Conservation (phyloP, 2,329 filamentous ascomycete genomes). For the Penicillium polonicum region DNA sequence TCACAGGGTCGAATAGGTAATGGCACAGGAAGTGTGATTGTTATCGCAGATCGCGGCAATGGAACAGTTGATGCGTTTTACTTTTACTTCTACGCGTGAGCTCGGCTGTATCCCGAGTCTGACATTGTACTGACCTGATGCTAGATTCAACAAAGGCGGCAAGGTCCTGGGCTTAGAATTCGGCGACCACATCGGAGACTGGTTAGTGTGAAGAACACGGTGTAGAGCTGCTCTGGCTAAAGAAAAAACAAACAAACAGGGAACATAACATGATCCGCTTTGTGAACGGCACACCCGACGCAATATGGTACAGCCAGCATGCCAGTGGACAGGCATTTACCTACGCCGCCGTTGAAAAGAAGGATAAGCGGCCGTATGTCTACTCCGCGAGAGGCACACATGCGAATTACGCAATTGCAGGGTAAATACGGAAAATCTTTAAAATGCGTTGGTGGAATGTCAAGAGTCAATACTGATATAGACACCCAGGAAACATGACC, state of each 20-base stretch:
- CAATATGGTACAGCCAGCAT: slow-evolving; percentile 65
- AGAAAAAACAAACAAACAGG: slow-evolving; percentile 37
- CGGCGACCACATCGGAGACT: slow-evolving; percentile 64
- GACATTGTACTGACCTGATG: slow-evolving; percentile 1
- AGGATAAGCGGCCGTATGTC: slow-evolving; percentile 53
- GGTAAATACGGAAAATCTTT: slow-evolving; percentile 26
- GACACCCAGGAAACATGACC: slow-evolving; percentile 54
- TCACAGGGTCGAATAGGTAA: slow-evolving; percentile 50
- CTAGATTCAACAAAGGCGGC: slow-evolving; percentile 54
- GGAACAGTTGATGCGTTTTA: slow-evolving; percentile 60
- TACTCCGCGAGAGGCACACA: slow-evolving; percentile 63
- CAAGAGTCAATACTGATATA: background rate
- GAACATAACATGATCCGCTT: slow-evolving; percentile 69
- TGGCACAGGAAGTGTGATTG: slow-evolving; percentile 53
- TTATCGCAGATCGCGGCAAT: slow-evolving; percentile 58
- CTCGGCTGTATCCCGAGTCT: too few species aligned
- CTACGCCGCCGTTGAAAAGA: slow-evolving; percentile 56
- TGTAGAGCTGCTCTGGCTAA: background rate
- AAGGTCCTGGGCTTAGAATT: slow-evolving; percentile 51
- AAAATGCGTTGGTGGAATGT: background rate
- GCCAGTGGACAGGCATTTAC: slow-evolving; percentile 62
- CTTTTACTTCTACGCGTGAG: slow-evolving; percentile 60
- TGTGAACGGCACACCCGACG: slow-evolving; percentile 52
- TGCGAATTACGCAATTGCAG: slow-evolving; percentile 62
- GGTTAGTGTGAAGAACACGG: slow-evolving; percentile 38